A percentile compares a stretch with the other conserved stretches of the same genome.
Evolutionary conservation across 2,329 filamentous ascomycete genomes (phyloP).

Genomic region (Microsporum audouinii): DNA sequence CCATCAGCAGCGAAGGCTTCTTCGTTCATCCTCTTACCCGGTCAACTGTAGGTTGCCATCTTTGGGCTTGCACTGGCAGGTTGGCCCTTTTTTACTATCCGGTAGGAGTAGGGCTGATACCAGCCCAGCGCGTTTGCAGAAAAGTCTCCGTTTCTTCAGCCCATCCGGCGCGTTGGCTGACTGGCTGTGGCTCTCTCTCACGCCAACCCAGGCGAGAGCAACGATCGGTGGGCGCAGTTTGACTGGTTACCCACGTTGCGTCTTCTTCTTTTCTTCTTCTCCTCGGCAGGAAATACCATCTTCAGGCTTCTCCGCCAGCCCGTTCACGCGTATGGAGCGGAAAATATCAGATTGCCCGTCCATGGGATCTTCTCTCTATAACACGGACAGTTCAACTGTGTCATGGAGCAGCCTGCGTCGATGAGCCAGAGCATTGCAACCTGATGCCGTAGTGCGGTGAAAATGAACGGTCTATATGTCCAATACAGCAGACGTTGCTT

Average conservation of each 20-base stretch:
- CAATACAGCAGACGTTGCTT: background rate
- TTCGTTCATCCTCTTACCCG: too few species aligned
- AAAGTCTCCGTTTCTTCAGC: background rate
- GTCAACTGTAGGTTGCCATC: too few species aligned
- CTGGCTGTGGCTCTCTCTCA: background rate
- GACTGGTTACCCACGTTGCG: background rate
- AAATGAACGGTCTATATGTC: too few species aligned
- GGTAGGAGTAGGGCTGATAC: background rate
- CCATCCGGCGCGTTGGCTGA: too few species aligned
- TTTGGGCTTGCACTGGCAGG: too few species aligned
- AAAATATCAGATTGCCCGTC: background rate
- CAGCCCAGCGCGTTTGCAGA: background rate
- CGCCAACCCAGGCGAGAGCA: background rate
- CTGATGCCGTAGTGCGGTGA: too few species aligned
- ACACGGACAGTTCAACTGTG: background rate
- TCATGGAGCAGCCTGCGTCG: background rate
- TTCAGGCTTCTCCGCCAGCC: background rate
- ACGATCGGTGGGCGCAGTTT: background rate
- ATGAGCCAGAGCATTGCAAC: too few species aligned
- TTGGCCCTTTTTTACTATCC: background rate
- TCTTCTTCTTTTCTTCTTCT: background rate
- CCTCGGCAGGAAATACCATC: background rate
- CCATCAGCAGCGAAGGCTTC: too few species aligned
- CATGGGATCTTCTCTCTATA: background rate
- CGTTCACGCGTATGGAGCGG: background rate